Conservation (phyloP, 345 rosid species). For the Capsella bursapastoris region DNA sequence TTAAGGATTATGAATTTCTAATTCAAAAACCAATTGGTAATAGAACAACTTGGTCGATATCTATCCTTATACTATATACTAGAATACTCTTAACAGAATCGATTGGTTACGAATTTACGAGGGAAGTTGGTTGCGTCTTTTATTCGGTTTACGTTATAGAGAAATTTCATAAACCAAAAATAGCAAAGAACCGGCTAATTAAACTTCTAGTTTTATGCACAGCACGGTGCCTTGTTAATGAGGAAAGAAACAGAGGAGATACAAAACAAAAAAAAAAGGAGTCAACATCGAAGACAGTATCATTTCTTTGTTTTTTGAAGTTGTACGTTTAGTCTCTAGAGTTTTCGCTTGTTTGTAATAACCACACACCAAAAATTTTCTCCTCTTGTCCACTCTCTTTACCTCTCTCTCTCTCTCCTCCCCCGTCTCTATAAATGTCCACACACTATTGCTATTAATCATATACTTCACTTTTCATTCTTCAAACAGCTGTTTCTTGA, state of each 20-base stretch:
- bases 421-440: constrained; percentile 35
- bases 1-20: background rate
- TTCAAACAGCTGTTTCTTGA: constrained; percentile 38
- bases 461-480: constrained; percentile 40
- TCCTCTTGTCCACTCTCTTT: background rate
- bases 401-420: background rate
- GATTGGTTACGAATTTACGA: background rate
- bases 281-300: constrained; percentile 42
- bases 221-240: constrained; percentile 34
- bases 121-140: constrained; percentile 29
- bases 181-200: constrained; percentile 4
- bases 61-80: background rate
- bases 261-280: background rate
- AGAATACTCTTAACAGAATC: background rate
- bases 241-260: constrained; percentile 36
- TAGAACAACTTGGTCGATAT: background rate
- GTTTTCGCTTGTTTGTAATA: constrained; percentile 43
- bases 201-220: constrained; percentile 19
- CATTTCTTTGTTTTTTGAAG: constrained; percentile 21
- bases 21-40: background rate
- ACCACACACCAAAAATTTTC: constrained; percentile 36
- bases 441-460: constrained; percentile 30
- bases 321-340: constrained; percentile 41
- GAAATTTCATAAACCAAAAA: background rate
- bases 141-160: background rate